Base-by-base conservation (phyloP, 805 yeast genomes). In the Debaryomyces hansenii region DNA sequence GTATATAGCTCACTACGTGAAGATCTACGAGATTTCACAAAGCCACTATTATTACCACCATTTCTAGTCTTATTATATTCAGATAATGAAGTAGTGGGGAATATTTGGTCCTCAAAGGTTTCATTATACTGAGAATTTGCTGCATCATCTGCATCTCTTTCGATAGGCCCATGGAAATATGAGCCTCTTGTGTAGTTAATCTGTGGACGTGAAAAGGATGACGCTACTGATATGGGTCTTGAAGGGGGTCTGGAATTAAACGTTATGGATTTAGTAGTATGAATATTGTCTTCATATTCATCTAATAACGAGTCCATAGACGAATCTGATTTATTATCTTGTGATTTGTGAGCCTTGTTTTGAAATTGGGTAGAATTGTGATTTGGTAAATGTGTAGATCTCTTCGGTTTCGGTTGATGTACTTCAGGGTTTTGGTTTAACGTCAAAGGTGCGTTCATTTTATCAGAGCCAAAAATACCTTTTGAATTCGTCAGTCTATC, bases 251-350 rank as follows among this genome's bases (percentile, higher is more conserved):
- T 47, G 5, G 72, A 64, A 15, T 59, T 43, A 38, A 52, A 58
- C 10, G 58, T 54, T 20, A 58, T 52, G 1, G 68, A 58, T 40
- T 50, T 56, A 1, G 67, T 62, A 36, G 52, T 56, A 8, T 67
- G 64, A 20, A 71, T 61, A 20, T 70, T 73, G 31, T 74, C 79
- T 51, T 75, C 71, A 60, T 75, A 63, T 59, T 75, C 69, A 54
- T 74, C 75, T 28, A 71, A 54, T 16, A 73, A 57, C 12, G 75
- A 66, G 57, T 74, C 75, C 70, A 70, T 63, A 15, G 66, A 60
- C 1, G 67, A 60, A 32, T 59, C 64, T 4, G 65, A 64, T 40
- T 51, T 51, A 12, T 14, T 28, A 28, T 12, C 20, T 14, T n/a
- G 14, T 14, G n/a, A 10, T 11, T 39, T 28, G 4, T 37, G 8